Base-by-base conservation (phyloP, 345 rosid species). In the Geranium rotundifolium region DNA sequence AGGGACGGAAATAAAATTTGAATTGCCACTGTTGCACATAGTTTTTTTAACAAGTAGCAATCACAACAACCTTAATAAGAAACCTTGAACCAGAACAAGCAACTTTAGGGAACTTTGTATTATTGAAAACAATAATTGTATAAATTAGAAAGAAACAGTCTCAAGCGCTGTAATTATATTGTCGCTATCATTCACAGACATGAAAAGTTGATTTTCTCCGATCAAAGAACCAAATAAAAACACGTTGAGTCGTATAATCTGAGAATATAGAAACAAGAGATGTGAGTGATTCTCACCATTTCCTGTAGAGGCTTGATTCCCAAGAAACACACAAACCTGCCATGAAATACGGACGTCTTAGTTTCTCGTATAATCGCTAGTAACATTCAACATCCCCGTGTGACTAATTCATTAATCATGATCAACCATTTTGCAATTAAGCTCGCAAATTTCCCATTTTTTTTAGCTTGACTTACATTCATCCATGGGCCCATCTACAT, bases 281-380 rank as follows among this genome's bases (percentile, higher is more conserved):
- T 46, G 52, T 9, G 15, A 59, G 70, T 30, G 68, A 56, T 59
- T 63, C 81, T 83, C 70, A 90, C 97, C 97, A 93, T 81, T 93
- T 90, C 73, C 31, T 73, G 72, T 80, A 93, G 50, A 90, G 81
- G 17, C 70, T 52, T 4, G 96, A 69, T 68, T 93, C 96, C 91
- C 90, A 90, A 4, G 90, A 82, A 65, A 90, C 67, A 62, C 97
- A 93, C 64, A 90, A 78, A 81, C 99, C 99, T 93, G 81, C 64
- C 73, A 69, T 59, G 15, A 64, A 54, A 37, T 66, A 7, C 9
- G 19, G 29, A 61, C 58, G 56, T 61, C 30, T 19, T 57, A 59
- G 30, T 31, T 52, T 0, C 19, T 16, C 18, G 17, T 50, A 10
- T 39, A 10, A 20, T 37, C 7, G 57, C 8, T 0, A 34, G 55